Evolutionary conservation across 1,139 yeast species (phyloP).

Genomic region (Diutina siamensis): DNA sequence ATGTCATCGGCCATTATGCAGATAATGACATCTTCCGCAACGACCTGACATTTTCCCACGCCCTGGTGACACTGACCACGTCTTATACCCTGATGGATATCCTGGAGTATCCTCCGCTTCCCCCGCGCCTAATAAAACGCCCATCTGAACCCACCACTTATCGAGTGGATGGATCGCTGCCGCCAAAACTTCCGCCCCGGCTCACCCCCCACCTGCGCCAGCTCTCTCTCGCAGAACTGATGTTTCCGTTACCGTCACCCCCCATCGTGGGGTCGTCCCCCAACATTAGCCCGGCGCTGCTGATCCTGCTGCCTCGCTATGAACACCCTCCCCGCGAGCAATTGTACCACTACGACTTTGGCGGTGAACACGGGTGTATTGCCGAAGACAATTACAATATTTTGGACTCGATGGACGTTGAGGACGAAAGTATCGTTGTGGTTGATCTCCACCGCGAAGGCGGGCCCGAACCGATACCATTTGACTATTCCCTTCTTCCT

Average conservation of each 20-base stretch:
- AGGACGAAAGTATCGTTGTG: neutral
- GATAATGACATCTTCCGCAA: neutral
- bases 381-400: neutral
- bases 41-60: neutral
- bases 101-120: neutral
- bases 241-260: slow-evolving; percentile 2
- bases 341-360: neutral
- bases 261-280: neutral
- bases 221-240: neutral
- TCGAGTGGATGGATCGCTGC: neutral
- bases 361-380: neutral
- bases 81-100: neutral
- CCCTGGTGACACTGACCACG: neutral
- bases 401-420: slow-evolving; percentile 3
- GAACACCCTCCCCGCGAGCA: neutral
- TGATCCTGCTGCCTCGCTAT: neutral
- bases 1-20: neutral
- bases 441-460: neutral
- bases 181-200: neutral
- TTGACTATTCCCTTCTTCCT: slow-evolving; percentile 32
- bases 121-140: no score
- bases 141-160: no score
- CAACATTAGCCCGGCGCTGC: neutral
- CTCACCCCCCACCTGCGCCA: neutral
- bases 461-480: slow-evolving; percentile 8